Conservation (phyloP, 495 filamentous ascomycete genomes). For the Penicillium odoratum region DNA sequence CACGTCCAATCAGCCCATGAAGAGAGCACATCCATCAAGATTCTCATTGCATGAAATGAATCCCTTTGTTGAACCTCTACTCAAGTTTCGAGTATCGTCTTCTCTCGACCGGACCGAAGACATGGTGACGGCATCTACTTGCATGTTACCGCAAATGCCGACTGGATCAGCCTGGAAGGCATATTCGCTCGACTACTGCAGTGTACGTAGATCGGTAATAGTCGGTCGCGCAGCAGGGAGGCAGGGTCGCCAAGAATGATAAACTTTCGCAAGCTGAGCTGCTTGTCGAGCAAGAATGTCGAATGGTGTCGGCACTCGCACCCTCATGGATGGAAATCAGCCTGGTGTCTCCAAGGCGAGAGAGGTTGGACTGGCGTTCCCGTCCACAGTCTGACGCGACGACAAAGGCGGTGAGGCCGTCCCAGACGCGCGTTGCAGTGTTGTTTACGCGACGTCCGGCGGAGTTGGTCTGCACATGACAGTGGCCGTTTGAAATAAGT, state of each 20-base stretch:
- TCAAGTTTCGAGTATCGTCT: neutral
- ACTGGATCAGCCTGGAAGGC: neutral
- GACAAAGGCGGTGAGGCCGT: neutral
- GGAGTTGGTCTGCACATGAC: slow-evolving; percentile 1
- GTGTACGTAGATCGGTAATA: neutral
- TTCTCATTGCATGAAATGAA: neutral
- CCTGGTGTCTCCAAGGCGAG: neutral
- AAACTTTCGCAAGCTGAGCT: neutral
- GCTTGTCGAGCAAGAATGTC: neutral
- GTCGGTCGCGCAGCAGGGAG: neutral
- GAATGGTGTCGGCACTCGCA: neutral
- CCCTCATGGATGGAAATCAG: neutral
- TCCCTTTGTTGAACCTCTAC: neutral
- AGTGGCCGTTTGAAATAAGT: neutral
- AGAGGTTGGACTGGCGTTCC: neutral
- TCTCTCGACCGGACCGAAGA: neutral
- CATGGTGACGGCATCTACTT: too few species aligned
- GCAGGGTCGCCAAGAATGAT: neutral
- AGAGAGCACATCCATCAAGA: neutral
- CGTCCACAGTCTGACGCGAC: neutral
- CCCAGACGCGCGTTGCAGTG: neutral
- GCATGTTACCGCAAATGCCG: too few species aligned
- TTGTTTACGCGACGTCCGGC: neutral
- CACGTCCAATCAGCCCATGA: neutral
- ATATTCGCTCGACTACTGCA: neutral